Conservation (phyloP, 139 green algal genomes). For the Axilococcus clingmanii region DNA sequence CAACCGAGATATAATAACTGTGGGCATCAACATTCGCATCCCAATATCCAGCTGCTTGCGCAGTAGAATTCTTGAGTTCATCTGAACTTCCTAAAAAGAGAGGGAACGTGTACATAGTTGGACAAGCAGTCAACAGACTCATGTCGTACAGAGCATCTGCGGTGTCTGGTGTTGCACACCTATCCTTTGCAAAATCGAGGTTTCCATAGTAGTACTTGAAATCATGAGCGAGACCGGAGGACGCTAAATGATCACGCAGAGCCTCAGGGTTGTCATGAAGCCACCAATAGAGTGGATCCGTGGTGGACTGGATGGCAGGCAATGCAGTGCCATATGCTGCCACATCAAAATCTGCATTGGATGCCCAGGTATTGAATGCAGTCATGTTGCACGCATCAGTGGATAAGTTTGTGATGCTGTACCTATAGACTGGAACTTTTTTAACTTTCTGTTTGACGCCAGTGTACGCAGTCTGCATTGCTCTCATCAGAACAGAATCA, state of each 20-base stretch:
- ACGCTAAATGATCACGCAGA: constrained; percentile 1
- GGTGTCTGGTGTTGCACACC: constrained; percentile 11
- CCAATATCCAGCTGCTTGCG: neutral
- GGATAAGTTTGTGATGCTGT: neutral
- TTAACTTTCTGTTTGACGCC: constrained; percentile 3
- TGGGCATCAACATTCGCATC: constrained; percentile 1
- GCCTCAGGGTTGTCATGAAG: constrained; percentile 4
- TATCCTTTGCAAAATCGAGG: neutral
- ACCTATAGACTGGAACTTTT: constrained; percentile 6
- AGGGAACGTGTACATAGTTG: constrained; percentile 24
- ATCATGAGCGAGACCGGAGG: constrained; percentile 2
- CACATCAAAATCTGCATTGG: constrained; percentile 14
- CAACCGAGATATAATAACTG: constrained; percentile 19
- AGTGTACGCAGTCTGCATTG: constrained; percentile 10
- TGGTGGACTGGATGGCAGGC: neutral
- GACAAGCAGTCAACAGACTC: constrained; percentile 2
- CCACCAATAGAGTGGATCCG: constrained; percentile 1
- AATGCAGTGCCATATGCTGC: constrained; percentile 3
- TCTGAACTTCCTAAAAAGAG: constrained; percentile 13
- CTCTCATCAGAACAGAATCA: constrained; percentile 8
- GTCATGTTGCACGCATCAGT: constrained; percentile 10
- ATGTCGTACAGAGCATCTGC: constrained; percentile 4
- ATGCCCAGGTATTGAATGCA: constrained; percentile 3
- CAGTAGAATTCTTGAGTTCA: constrained; percentile 4
- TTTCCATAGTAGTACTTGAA: constrained; percentile 10